Base-by-base conservation (phyloP, 371 early-diverging fungal species). In the Mucor velutinosus region DNA sequence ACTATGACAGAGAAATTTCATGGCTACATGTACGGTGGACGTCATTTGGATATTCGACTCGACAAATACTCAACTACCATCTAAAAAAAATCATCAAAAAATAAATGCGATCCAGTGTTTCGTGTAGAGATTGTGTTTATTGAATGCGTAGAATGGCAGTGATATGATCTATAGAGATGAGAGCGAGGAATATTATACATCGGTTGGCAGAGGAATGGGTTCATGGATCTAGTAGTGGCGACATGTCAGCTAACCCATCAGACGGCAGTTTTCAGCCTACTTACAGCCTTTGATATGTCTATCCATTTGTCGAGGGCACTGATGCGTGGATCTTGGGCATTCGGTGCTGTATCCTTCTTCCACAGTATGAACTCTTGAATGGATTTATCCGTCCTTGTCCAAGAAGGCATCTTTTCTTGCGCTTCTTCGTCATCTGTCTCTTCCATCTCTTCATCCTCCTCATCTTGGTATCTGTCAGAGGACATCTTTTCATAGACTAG, bases 11-110 rank as follows among this genome's bases (percentile, higher is more conserved):
- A 79, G 8, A 82, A 81, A 74, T 87, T 87, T 74, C 74, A 87
- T 71, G 87, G 87, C 12, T 87, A 85, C 69, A 66, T 82, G 32
- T 87, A 87, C 70, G 87, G 87, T 37, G 87, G 87, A 0, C 82
- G 87, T 41, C 65, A 77, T 45, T 72, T 87, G 62, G 87, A 87
- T 71, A 79, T 87, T 63, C 78, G 78, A 55, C 43, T 84, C 11
- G 84, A 84, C 59, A 78, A 76, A 57, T 71, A 71, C 45, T 71
- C 71, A 17, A 67, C 72, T 10, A 72, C 65, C 3, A 58, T 61
- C 19, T 70, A 65, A 56, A 29, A 25, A 63, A 63, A 29, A 55
- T 25, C 37, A 21, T 41, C 41, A 29, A 30, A 58, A 29, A 56
- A 17, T 41, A 41, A 41, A 41, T 17, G 41, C 41, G 17, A 17